Conservation (phyloP, 2,329 filamentous ascomycete genomes). For the Graphilbum fragrans region DNA sequence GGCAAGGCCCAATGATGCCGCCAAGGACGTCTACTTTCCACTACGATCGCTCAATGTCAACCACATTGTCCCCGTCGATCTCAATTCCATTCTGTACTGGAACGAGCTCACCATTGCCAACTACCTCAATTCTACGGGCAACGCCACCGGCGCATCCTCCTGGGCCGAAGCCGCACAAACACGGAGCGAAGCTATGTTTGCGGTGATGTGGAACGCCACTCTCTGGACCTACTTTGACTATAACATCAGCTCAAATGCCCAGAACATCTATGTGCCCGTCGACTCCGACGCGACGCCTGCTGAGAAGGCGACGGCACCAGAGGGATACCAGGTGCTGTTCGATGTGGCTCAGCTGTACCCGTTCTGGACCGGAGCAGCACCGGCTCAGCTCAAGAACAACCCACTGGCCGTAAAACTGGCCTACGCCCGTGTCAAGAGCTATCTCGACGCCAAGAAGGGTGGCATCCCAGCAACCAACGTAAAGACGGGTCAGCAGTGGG, state of each 20-base stretch:
- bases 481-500: slow-evolving; percentile 53
- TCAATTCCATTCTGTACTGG: slow-evolving; percentile 57
- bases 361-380: slow-evolving; percentile 57
- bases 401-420: slow-evolving; percentile 42
- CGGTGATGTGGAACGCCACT: slow-evolving; percentile 52
- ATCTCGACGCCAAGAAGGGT: slow-evolving; percentile 39
- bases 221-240: slow-evolving; percentile 57
- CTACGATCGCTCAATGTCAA: slow-evolving; percentile 49
- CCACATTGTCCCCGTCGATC: slow-evolving; percentile 49
- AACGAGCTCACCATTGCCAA: slow-evolving; percentile 48
- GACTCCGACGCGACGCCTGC: slow-evolving; percentile 31
- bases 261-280: slow-evolving; percentile 39
- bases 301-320: slow-evolving; percentile 33
- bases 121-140: slow-evolving; percentile 39
- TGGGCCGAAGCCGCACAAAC: slow-evolving; percentile 37
- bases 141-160: slow-evolving; percentile 31
- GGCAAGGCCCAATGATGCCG: slow-evolving; percentile 42
- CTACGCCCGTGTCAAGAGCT: slow-evolving; percentile 38
- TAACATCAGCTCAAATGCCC: slow-evolving; percentile 46
- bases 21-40: slow-evolving; percentile 50
- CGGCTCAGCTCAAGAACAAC: slow-evolving; percentile 41
- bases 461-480: slow-evolving; percentile 52
- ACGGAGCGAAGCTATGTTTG: slow-evolving; percentile 50
- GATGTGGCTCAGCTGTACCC: slow-evolving; percentile 51
- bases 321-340: slow-evolving; percentile 45